Percentiles rank a stretch among this genome's conserved stretches.
phyloP scores from a whole-genome alignment of 2,329 filamentous ascomycete species.

The Apiospora sp. region DNA sequence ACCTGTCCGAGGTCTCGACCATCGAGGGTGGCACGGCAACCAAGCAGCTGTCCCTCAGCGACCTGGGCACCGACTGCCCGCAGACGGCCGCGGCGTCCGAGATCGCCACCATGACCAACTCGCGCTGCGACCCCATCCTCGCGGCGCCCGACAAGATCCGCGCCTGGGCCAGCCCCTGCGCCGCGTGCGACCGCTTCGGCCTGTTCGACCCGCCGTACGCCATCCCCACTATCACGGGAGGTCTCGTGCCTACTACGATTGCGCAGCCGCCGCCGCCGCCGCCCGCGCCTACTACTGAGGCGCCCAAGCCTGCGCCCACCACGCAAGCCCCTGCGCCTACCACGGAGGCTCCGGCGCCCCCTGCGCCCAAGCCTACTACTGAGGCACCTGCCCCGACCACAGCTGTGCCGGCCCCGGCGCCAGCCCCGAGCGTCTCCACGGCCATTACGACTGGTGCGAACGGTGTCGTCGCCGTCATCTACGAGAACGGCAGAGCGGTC shows the following conservation, averaged over 20 bases:
- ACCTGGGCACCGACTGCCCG: constrained; percentile 47
- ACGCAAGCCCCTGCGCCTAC: constrained; percentile 31
- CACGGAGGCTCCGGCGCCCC: constrained; percentile 29
- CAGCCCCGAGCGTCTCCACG: constrained; percentile 1
- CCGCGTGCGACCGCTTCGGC: constrained; percentile 46
- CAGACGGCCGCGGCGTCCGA: constrained; percentile 36
- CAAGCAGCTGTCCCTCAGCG: constrained; percentile 43
- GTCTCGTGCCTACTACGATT: constrained; percentile 35
- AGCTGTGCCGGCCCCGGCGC: constrained; percentile 4
- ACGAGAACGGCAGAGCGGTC: constrained; percentile 28
- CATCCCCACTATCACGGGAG: constrained; percentile 43
- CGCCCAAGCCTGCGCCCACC: constrained; percentile 13
- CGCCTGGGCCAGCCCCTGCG: constrained; percentile 46
- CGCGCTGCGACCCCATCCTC: constrained; percentile 45
- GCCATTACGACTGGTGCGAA: constrained; percentile 22
- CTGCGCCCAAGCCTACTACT: constrained; percentile 29
- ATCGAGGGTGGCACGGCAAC: constrained; percentile 39
- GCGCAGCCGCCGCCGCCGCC: constrained; percentile 28
- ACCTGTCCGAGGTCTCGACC: constrained; percentile 46
- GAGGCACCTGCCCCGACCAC: constrained; percentile 29
- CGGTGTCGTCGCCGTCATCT: constrained; percentile 27
- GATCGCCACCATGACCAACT: constrained; percentile 40
- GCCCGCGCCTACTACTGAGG: constrained; percentile 28
- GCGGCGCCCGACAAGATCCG: constrained; percentile 41
- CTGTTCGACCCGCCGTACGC: constrained; percentile 51